phyloP scores from a whole-genome alignment of 2,329 filamentous ascomycete genomes.

The Sporothrix protearum region DNA sequence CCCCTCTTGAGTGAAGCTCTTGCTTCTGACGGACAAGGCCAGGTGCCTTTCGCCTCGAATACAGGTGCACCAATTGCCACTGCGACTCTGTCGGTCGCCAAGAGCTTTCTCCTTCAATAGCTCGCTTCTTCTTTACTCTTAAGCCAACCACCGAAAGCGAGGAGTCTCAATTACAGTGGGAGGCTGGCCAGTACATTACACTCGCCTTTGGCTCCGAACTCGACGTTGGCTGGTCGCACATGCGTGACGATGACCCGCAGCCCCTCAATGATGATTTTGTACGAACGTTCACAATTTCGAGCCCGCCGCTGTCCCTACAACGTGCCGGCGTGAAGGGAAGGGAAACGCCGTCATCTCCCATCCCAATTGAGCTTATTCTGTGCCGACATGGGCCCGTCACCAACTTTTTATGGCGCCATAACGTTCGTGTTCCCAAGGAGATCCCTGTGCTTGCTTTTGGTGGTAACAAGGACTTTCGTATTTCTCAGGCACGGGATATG shows the following conservation, averaged over 20 bases:
- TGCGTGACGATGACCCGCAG: slow-evolving; percentile 75
- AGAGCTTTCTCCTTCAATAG: slow-evolving; percentile 62
- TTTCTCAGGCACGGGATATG: slow-evolving; percentile 30
- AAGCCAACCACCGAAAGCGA: slow-evolving; percentile 21
- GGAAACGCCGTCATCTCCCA: neutral
- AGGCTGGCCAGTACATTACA: slow-evolving; percentile 72
- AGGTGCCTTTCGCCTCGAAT: neutral
- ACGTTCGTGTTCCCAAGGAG: slow-evolving; percentile 50
- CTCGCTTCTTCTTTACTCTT: slow-evolving; percentile 56
- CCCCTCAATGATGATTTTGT: slow-evolving; percentile 82
- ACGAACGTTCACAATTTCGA: slow-evolving; percentile 78
- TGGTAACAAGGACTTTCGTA: slow-evolving; percentile 50
- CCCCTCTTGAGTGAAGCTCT: slow-evolving; percentile 55
- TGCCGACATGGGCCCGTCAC: slow-evolving; percentile 68
- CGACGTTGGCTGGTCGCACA: slow-evolving; percentile 72
- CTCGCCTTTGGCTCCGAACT: slow-evolving; percentile 68
- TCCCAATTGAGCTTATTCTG: slow-evolving; percentile 66
- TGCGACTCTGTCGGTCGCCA: slow-evolving; percentile 57
- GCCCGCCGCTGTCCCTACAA: slow-evolving; percentile 43
- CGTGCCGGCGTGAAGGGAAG: neutral
- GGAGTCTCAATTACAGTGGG: slow-evolving; percentile 46
- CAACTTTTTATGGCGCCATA: slow-evolving; percentile 57
- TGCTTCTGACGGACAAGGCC: slow-evolving; percentile 12
- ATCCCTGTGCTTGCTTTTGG: slow-evolving; percentile 70
- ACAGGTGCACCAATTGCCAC: slow-evolving; percentile 30